Conservation (phyloP, 2,329 filamentous ascomycete genomes). For the Aspergillus caelatus region DNA sequence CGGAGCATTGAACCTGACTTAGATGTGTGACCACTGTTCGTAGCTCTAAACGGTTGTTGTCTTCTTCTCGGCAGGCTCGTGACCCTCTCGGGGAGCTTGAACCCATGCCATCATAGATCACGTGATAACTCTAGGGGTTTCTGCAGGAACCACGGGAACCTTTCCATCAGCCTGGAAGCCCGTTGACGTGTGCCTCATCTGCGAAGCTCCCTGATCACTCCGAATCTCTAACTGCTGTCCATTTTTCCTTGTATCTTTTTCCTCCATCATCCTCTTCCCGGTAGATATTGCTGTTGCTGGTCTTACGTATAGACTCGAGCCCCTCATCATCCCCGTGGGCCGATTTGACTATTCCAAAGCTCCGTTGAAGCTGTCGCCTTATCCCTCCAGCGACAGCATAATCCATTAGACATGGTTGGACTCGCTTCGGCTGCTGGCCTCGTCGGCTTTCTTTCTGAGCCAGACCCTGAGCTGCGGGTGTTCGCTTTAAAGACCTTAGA, state of each 20-base stretch:
- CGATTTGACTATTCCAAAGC: conserved; percentile 28
- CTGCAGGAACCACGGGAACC: conserved; percentile 31
- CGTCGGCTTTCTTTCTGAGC: conserved; percentile 91
- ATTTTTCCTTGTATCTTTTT: conserved; percentile 26
- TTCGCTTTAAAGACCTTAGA: conserved; percentile 96
- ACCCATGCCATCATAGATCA: conserved; percentile 19
- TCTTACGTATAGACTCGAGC: conserved; percentile 20
- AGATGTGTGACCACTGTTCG: neutral
- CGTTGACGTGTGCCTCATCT: conserved; percentile 38
- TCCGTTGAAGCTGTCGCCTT: conserved; percentile 37
- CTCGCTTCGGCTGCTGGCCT: conserved; percentile 93
- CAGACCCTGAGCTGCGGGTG: conserved; percentile 89
- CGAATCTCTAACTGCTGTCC: conserved; percentile 24
- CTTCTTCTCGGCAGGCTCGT: conserved; percentile 1
- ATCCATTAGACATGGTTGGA: conserved; percentile 71
- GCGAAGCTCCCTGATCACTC: conserved; percentile 22
- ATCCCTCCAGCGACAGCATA: conserved; percentile 31
- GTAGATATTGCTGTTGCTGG: conserved; percentile 24
- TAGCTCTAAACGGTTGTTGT: neutral
- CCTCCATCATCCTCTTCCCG: conserved; percentile 15
- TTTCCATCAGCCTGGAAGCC: conserved; percentile 22
- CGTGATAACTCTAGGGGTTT: conserved; percentile 28
- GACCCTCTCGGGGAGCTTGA: conserved; percentile 6
- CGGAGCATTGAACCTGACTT: neutral
- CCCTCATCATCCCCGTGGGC: conserved; percentile 19